Conservation (phyloP, 768 basidiomycete species). For the Hericium coralloides region DNA sequence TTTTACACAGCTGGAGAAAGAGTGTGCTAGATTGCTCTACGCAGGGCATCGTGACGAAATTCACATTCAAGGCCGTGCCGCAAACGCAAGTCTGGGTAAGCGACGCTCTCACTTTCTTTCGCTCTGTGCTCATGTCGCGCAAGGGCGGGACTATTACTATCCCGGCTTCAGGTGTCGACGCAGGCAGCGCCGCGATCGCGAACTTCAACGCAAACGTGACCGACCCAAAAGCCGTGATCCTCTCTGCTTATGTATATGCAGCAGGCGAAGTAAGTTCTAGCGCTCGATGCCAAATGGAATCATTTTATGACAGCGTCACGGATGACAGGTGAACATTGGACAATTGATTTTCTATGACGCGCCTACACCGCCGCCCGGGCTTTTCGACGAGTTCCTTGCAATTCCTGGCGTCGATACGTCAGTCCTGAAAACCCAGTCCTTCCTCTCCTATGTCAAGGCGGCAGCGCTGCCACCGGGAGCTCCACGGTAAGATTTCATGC, state of each 20-base stretch:
- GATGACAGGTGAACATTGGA: neutral
- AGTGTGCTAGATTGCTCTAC: neutral
- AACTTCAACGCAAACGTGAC: neutral
- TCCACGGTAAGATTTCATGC: too few species aligned
- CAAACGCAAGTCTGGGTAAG: constrained; percentile 1
- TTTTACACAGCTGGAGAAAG: neutral
- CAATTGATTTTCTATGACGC: neutral
- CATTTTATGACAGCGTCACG: too few species aligned
- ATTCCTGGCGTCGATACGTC: neutral
- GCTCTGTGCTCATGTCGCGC: too few species aligned
- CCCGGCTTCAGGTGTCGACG: neutral
- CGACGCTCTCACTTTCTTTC: too few species aligned
- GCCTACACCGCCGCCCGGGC: neutral
- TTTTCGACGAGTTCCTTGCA: neutral
- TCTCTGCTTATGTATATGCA: neutral
- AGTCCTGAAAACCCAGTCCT: too few species aligned
- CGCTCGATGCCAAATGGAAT: too few species aligned
- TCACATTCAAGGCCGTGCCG: neutral
- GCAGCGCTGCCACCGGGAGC: too few species aligned
- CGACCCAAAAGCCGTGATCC: neutral
- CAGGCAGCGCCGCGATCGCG: neutral
- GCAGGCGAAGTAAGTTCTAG: neutral
- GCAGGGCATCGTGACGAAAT: constrained; percentile 1
- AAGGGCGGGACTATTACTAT: neutral
- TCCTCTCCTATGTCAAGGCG: too few species aligned